These are phyloP conservation scores for Populus euphratica DNA, from an alignment of 345 rosid genomes.

Conservation along the genomic window DNA sequence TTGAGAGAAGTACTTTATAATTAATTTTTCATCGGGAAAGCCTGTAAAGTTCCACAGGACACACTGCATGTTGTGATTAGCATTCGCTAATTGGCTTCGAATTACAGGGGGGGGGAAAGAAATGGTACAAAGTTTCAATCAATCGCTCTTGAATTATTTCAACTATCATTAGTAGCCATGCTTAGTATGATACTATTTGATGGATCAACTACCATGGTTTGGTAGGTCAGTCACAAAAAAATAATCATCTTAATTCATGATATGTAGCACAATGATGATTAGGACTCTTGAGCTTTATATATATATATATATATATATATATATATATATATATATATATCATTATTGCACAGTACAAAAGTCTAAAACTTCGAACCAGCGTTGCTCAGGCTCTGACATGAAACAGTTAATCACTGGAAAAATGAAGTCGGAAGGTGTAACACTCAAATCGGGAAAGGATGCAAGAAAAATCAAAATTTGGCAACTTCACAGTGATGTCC, in stretches of 20 bases:
- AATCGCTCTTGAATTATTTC: background rate
- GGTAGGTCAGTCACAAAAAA: background rate
- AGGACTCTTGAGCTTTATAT: no score
- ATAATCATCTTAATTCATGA: background rate
- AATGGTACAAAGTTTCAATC: background rate
- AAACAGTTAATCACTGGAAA: background rate
- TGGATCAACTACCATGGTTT: background rate
- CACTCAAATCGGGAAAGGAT: background rate
- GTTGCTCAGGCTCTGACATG: background rate
- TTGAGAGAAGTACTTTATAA: background rate
- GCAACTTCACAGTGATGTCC: background rate
- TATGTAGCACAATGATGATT: no score
- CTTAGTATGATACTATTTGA: background rate
- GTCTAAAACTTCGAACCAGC: background rate
- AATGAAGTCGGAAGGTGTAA: background rate
- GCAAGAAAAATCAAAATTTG: background rate
- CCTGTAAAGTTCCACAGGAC: background rate
- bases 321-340: no score
- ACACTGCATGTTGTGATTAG: background rate
- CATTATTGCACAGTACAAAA: background rate
- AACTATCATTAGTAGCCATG: background rate
- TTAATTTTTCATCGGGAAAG: background rate
- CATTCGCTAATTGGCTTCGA: background rate
- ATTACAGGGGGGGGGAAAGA: background rate
- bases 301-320: no score